Evolutionary conservation across 495 filamentous ascomycete species (phyloP).

Genomic region (Aspergillus leporis): DNA sequence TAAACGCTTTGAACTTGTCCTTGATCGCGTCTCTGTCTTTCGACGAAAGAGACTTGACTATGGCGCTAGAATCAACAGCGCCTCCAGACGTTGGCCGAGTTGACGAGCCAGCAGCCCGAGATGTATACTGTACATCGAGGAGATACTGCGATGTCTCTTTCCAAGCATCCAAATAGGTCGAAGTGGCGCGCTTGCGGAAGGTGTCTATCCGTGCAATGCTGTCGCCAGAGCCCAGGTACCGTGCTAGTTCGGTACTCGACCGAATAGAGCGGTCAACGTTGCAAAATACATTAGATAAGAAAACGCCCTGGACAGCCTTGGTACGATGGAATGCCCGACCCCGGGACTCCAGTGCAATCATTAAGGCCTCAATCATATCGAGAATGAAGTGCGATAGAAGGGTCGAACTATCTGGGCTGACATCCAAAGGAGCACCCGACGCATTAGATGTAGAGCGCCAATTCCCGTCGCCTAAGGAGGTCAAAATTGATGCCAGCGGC

Average conservation of each 20-base stretch:
- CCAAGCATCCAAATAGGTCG: conserved; percentile 84
- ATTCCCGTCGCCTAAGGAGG: conserved; percentile 88
- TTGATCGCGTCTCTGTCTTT: conserved; percentile 96
- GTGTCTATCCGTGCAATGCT: conserved; percentile 66
- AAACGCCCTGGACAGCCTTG: conserved; percentile 79
- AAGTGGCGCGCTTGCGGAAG: conserved; percentile 83
- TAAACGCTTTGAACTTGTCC: conserved; percentile 92
- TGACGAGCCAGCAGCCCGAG: conserved; percentile 46
- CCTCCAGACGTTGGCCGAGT: conserved; percentile 67
- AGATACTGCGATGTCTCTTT: conserved; percentile 81
- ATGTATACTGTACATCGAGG: conserved; percentile 91
- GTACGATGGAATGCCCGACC: conserved; percentile 72
- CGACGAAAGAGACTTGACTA: conserved; percentile 77
- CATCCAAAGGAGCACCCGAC: conserved; percentile 74
- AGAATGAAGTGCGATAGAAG: conserved; percentile 86
- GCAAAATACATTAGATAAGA: conserved; percentile 85
- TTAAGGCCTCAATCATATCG: conserved; percentile 80
- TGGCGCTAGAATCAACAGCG: conserved; percentile 69
- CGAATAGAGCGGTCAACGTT: conserved; percentile 85
- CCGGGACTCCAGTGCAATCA: conserved; percentile 75
- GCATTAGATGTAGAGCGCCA: conserved; percentile 65
- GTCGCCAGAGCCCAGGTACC: conserved; percentile 66
- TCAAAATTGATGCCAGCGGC: conserved; percentile 86
- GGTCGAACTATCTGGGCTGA: conserved; percentile 83
- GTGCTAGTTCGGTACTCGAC: conserved; percentile 68